Percentiles rank a stretch among this genome's conserved stretches.
Conservation (phyloP, 225 moss, liverwort and hornwort genomes). For the Climacium dendroides region DNA sequence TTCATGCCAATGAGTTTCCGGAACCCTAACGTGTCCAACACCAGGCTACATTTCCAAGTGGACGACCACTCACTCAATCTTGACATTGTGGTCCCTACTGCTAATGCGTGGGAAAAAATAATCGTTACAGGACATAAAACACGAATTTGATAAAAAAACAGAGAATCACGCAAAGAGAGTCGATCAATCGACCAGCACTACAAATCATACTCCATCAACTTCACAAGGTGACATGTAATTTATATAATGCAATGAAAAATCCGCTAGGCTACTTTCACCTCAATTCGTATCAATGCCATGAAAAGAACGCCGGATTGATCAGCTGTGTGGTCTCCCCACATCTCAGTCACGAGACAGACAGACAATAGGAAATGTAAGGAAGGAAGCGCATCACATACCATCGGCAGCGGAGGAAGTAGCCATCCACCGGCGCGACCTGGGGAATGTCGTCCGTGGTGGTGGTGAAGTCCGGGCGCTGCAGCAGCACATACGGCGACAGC, state of each 20-base stretch:
- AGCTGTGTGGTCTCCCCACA: not conserved
- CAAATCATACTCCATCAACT: not conserved
- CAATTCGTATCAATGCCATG: not conserved
- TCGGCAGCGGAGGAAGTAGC: slow-evolving; percentile 63
- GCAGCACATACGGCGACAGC: slow-evolving; percentile 63
- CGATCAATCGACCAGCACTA: not conserved
- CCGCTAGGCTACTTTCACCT: not conserved
- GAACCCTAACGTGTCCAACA: not conserved
- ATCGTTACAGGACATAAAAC: not conserved
- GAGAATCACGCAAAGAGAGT: not conserved
- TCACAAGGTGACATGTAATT: not conserved
- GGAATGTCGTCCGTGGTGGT: slow-evolving; percentile 64
- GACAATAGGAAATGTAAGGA: not conserved
- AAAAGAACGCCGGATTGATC: not conserved
- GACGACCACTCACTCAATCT: not conserved
- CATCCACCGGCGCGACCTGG: slow-evolving; percentile 42
- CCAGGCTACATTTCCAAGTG: not conserved
- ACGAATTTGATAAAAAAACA: not conserved
- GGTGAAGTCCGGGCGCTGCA: slow-evolving; percentile 47
- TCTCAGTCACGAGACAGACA: not conserved
- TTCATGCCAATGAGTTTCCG: not conserved
- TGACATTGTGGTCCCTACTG: not conserved
- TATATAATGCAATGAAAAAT: not conserved
- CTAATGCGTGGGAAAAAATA: not conserved
- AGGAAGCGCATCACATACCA: slow-evolving; percentile 9